Evolutionary conservation across 495 filamentous ascomycete genomes (phyloP).

Genomic region (Hypoxylon lienhwacheense): DNA sequence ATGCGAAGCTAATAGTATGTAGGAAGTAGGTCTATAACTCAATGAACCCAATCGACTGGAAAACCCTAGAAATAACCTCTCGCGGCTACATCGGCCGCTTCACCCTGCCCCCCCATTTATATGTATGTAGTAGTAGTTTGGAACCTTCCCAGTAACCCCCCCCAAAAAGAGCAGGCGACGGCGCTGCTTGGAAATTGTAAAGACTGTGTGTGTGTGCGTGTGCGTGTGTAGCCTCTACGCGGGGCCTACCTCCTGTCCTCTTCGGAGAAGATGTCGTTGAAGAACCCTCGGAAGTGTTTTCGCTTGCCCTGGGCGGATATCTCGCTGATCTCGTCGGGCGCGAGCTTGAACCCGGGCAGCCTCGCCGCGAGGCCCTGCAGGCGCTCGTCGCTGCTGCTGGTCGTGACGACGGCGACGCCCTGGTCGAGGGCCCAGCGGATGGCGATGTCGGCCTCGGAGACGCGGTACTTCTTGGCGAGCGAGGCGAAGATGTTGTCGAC

Average conservation of each 20-base stretch:
- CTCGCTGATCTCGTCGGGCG: slow-evolving; percentile 67
- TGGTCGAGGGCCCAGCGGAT: slow-evolving; percentile 82
- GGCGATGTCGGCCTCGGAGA: slow-evolving; percentile 66
- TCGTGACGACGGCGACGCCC: slow-evolving; percentile 75
- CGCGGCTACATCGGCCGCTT: too few relatives aligned
- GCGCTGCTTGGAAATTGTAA: too few relatives aligned
- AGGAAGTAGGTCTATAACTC: too few relatives aligned
- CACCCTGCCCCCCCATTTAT: too few relatives aligned
- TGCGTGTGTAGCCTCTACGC: too few relatives aligned
- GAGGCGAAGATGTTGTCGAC: slow-evolving; percentile 61
- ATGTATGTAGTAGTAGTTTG: too few relatives aligned
- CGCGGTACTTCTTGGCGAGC: slow-evolving; percentile 77
- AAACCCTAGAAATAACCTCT: too few relatives aligned
- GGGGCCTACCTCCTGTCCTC: slow-evolving; percentile 60
- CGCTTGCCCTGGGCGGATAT: slow-evolving; percentile 62
- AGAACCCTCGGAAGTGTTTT: slow-evolving; percentile 73
- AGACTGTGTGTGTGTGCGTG: too few relatives aligned
- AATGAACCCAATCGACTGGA: too few relatives aligned
- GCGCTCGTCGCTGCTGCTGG: slow-evolving; percentile 71
- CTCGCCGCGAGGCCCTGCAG: slow-evolving; percentile 58
- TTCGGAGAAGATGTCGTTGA: slow-evolving; percentile 59
- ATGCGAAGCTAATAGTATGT: not conserved
- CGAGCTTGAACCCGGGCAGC: slow-evolving; percentile 68
- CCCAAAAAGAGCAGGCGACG: too few relatives aligned
- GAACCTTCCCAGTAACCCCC: too few relatives aligned